Evolutionary conservation across 352 stramenopile species (phyloP).

Genomic region (Blastocystis sp.): DNA sequence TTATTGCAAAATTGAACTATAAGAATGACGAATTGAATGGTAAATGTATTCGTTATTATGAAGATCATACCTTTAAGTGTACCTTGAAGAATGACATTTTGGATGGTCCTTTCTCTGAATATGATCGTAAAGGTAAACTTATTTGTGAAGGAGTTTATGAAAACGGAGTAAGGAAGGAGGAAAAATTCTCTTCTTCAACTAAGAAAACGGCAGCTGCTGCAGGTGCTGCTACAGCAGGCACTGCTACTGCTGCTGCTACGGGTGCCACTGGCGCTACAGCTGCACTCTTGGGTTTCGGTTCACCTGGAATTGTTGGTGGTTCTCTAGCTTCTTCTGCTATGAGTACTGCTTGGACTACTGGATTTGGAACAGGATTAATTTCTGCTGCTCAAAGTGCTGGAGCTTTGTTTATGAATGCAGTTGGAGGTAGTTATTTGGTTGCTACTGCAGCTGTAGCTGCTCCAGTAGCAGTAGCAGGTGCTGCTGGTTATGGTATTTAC

Average conservation of each 20-base stretch:
- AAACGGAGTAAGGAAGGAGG: no score
- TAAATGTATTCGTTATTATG: neutral
- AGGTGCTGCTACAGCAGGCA: neutral
- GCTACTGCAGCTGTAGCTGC: neutral
- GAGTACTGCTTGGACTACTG: neutral
- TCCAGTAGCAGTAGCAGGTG: neutral
- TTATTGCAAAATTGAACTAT: neutral
- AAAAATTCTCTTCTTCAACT: neutral
- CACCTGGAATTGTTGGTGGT: neutral
- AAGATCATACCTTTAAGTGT: neutral
- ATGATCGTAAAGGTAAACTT: neutral
- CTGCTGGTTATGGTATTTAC: neutral
- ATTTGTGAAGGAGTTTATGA: neutral
- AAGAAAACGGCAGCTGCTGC: neutral
- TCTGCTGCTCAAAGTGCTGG: conserved; percentile 15
- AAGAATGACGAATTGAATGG: neutral
- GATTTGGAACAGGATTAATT: neutral
- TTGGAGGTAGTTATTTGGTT: neutral
- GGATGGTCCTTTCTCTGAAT: neutral
- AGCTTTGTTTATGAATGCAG: neutral
- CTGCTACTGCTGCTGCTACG: neutral
- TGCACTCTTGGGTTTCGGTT: neutral
- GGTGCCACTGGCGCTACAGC: neutral
- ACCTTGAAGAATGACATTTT: neutral
- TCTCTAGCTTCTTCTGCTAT: neutral